Conservation (phyloP, 2,329 filamentous ascomycete species). For the Venturia nashicola region DNA sequence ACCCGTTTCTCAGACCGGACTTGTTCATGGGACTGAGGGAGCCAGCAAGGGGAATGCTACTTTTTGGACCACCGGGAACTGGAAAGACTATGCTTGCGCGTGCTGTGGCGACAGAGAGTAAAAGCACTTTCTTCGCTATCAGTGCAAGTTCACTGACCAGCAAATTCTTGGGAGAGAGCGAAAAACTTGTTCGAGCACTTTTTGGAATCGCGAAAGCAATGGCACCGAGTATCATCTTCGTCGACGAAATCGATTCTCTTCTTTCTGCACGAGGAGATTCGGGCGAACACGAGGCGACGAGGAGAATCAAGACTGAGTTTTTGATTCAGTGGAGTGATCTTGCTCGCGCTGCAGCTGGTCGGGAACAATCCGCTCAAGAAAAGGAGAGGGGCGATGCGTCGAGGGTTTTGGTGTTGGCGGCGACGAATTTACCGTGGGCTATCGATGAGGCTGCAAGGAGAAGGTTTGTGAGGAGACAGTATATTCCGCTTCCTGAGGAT, state of each 20-base stretch:
- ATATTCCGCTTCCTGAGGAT: slow-evolving; percentile 84
- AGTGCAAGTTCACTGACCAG: slow-evolving; percentile 88
- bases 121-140: slow-evolving; percentile 93
- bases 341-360: slow-evolving; percentile 78
- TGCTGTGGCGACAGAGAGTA: slow-evolving; percentile 87
- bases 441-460: slow-evolving; percentile 91
- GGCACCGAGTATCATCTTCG: slow-evolving; percentile 93
- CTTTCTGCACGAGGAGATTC: slow-evolving; percentile 65
- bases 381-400: slow-evolving; percentile 69
- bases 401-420: slow-evolving; percentile 82
- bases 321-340: slow-evolving; percentile 95
- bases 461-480: slow-evolving; percentile 84
- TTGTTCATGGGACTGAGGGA: slow-evolving; percentile 92
- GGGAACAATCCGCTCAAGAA: slow-evolving; percentile 55
- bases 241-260: slow-evolving; percentile 94
- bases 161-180: slow-evolving; percentile 91
- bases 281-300: slow-evolving; percentile 83
- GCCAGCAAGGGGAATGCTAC: slow-evolving; percentile 84
- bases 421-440: slow-evolving; percentile 93
- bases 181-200: slow-evolving; percentile 87
- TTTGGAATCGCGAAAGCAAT: slow-evolving; percentile 82
- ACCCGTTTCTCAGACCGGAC: slow-evolving; percentile 89
- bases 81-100: slow-evolving; percentile 97
- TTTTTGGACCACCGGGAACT: slow-evolving; percentile 95
- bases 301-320: slow-evolving; percentile 95